Conservation (phyloP, 2,329 filamentous ascomycete genomes). For the Pseudogymnoascus destructans region DNA sequence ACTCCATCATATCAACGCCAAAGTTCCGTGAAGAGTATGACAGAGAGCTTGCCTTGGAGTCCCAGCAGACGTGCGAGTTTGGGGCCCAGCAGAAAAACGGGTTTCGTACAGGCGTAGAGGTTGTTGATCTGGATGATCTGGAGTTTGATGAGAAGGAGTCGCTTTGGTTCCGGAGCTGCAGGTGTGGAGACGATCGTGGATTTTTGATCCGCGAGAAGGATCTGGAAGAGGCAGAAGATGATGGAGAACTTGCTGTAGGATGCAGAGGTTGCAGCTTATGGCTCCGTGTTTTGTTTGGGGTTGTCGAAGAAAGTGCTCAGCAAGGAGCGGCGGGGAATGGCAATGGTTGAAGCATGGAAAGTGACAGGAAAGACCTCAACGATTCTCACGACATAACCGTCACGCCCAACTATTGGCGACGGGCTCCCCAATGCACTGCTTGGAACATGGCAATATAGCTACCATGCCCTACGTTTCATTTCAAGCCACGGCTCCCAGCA, state of each 20-base stretch:
- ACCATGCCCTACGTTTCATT: background rate
- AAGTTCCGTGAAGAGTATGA: constrained; percentile 41
- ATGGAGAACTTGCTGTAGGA: constrained; percentile 49
- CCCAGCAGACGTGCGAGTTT: constrained; percentile 15
- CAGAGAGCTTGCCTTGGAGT: constrained; percentile 30
- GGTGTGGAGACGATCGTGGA: constrained; percentile 50
- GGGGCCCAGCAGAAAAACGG: constrained; percentile 16
- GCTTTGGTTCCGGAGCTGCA: constrained; percentile 45
- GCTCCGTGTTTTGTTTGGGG: constrained; percentile 50
- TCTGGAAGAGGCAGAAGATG: constrained; percentile 43
- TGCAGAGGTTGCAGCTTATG: constrained; percentile 55
- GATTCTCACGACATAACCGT: constrained; percentile 82
- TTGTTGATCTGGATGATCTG: constrained; percentile 52
- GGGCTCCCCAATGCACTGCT: background rate
- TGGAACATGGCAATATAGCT: background rate
- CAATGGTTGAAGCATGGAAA: constrained; percentile 24
- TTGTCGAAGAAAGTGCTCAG: constrained; percentile 30
- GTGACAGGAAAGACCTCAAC: constrained; percentile 65
- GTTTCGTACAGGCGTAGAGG: constrained; percentile 48
- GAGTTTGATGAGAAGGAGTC: constrained; percentile 35
- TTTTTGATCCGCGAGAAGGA: constrained; percentile 47
- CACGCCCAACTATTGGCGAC: constrained; percentile 40
- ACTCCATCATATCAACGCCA: constrained; percentile 40
- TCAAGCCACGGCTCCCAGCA: background rate
- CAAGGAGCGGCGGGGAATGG: background rate